Conservation (phyloP, 257 asterid genomes). For the Fraxinus cuspidata region DNA sequence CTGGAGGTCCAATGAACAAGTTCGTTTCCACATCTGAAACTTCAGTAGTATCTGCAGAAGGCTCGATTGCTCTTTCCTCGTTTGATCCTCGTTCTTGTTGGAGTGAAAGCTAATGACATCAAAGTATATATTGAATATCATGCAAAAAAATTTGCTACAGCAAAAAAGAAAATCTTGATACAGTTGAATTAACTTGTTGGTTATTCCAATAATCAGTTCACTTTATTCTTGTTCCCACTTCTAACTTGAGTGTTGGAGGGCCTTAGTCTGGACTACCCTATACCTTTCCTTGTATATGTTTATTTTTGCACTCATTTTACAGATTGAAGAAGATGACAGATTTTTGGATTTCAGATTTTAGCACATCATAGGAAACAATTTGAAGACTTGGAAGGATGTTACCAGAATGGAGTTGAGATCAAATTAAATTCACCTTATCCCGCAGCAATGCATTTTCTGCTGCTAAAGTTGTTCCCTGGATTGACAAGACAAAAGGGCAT, state of each 20-base stretch:
- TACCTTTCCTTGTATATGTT: background rate
- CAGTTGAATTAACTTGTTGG: background rate
- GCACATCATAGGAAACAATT: background rate
- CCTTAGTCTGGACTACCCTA: background rate
- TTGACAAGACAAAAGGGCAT: background rate
- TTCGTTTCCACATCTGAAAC: constrained; percentile 84
- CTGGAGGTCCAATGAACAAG: constrained; percentile 78
- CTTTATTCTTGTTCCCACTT: background rate
- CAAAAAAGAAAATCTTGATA: background rate
- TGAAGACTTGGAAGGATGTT: background rate
- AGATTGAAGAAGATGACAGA: background rate
- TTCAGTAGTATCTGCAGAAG: constrained; percentile 55
- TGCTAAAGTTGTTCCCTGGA: constrained; percentile 59
- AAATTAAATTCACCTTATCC: constrained; percentile 56
- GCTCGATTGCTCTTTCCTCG: constrained; percentile 34
- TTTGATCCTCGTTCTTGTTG: constrained; percentile 27
- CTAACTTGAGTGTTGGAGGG: background rate
- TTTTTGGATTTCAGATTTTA: background rate
- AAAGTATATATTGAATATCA: background rate
- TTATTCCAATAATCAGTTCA: background rate
- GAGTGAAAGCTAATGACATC: constrained; percentile 28
- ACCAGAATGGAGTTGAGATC: background rate
- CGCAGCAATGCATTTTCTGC: constrained; percentile 70
- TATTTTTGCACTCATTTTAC: background rate
- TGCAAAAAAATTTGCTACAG: background rate